Evolutionary conservation across 768 basidiomycete genomes (phyloP).

Genomic region (Jaapia argillacea): DNA sequence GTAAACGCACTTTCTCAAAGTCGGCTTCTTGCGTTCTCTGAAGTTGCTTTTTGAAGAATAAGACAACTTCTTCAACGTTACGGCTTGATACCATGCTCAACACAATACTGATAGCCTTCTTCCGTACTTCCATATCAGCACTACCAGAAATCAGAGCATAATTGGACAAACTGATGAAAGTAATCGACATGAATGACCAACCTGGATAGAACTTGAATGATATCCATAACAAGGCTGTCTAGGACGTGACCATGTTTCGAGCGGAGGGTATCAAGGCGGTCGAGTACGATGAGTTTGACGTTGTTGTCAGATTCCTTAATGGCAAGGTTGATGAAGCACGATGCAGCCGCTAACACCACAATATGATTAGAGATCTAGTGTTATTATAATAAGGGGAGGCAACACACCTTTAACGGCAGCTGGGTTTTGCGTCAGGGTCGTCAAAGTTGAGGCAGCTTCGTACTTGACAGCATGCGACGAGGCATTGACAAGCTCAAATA

Average conservation of each 20-base stretch:
- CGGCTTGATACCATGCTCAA: conserved; percentile 88
- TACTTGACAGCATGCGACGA: conserved; percentile 93
- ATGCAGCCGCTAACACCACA: conserved; percentile 89
- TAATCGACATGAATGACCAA: conserved; percentile 13
- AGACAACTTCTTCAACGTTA: conserved; percentile 93
- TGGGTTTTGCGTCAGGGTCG: conserved; percentile 88
- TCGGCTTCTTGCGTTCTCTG: conserved; percentile 86
- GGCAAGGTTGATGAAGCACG: conserved; percentile 79
- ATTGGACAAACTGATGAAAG: not conserved
- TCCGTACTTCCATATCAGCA: conserved; percentile 92
- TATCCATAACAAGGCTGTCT: conserved; percentile 90
- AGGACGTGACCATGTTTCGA: conserved; percentile 82
- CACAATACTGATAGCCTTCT: conserved; percentile 85
- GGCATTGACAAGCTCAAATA: conserved; percentile 86
- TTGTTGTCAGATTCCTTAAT: conserved; percentile 98
- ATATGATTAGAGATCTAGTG: too few species aligned
- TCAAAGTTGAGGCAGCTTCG: conserved; percentile 92
- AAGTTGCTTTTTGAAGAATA: conserved; percentile 97
- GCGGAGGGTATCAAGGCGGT: conserved; percentile 76
- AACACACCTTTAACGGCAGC: conserved; percentile 85
- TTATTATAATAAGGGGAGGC: not conserved
- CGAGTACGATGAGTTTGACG: conserved; percentile 94
- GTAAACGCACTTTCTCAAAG: conserved; percentile 68
- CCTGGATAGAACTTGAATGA: conserved; percentile 86
- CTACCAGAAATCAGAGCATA: conserved; percentile 26